Conservation (phyloP, 805 yeast genomes). For the Yarrowia bubula region DNA sequence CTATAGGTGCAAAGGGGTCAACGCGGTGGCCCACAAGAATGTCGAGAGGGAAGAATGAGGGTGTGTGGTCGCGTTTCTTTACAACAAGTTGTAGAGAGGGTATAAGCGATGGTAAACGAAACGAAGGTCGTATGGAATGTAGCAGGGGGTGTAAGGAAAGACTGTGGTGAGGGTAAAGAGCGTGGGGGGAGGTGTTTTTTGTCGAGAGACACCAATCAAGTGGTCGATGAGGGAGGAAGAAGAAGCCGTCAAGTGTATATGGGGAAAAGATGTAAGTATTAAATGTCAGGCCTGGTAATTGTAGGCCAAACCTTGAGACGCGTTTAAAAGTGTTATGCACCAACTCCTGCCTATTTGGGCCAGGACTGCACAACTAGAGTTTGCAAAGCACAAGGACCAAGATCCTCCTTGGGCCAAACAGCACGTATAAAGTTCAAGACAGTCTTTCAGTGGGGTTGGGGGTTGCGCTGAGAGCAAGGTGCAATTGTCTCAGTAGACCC, state of each 20-base stretch:
- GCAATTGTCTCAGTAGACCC: not conserved
- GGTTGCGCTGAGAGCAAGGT: not conserved
- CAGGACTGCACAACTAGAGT: not conserved
- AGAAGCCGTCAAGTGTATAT: not conserved
- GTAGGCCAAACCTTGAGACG: slow-evolving; percentile 4
- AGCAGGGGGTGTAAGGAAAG: not conserved
- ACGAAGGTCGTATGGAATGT: not conserved
- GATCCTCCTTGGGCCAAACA: slow-evolving; percentile 2
- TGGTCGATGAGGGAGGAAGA: not conserved
- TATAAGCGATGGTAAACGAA: not conserved
- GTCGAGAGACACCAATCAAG: not conserved
- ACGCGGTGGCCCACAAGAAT: not conserved
- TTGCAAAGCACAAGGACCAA: not conserved
- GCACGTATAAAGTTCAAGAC: not conserved
- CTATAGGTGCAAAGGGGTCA: not conserved
- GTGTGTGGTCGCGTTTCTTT: not conserved
- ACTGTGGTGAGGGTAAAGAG: slow-evolving; percentile 14
- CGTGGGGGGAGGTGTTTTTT: not conserved
- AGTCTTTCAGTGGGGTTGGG: not conserved
- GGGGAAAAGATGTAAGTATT: not conserved
- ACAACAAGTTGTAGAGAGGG: not conserved
- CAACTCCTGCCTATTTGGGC: slow-evolving; percentile 11
- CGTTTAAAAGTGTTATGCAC: slow-evolving; percentile 2
- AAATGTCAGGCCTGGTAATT: slow-evolving; percentile 9
- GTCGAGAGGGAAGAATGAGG: not conserved